A percentile compares a stretch with the other conserved stretches of the same genome.
Evolutionary conservation across 352 stramenopile species (phyloP).

Genomic region (Phytophthora fragariaefolia): DNA sequence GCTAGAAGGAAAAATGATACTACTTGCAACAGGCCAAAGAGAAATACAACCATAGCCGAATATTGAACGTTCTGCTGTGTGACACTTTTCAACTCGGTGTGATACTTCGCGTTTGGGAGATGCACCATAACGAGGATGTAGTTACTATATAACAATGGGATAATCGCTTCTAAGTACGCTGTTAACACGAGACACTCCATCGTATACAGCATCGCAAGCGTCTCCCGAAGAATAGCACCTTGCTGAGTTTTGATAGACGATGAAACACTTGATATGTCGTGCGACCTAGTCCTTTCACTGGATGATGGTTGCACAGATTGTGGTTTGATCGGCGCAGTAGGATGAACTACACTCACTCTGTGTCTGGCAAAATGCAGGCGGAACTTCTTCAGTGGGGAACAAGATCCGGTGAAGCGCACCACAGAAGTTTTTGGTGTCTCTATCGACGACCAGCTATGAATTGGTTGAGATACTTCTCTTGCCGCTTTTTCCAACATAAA

Average conservation of each 20-base stretch:
- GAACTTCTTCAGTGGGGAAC: not conserved
- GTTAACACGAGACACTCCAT: slow-evolving; percentile 44
- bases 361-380: not conserved
- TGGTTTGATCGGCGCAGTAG: not conserved
- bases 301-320: not conserved
- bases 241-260: not conserved
- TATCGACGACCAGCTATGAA: not conserved
- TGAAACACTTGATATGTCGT: not conserved
- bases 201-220: slow-evolving; percentile 32
- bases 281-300: not conserved
- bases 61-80: slow-evolving; percentile 12
- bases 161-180: slow-evolving; percentile 47
- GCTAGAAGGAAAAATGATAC: slow-evolving; percentile 26
- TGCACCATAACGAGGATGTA: slow-evolving; percentile 34
- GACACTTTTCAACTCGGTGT: slow-evolving; percentile 38
- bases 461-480: not conserved
- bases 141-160: slow-evolving; percentile 42
- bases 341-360: not conserved
- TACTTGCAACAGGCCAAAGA: slow-evolving; percentile 37
- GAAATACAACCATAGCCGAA: slow-evolving; percentile 13
- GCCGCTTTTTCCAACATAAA: slow-evolving; percentile 8
- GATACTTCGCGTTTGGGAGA: slow-evolving; percentile 41
- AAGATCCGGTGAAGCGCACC: too few species aligned
- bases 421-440: not conserved
- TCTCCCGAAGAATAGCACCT: slow-evolving; percentile 10